Base-by-base conservation (phyloP, 164 flowering plant species). In the Kingdonia uniflora region DNA sequence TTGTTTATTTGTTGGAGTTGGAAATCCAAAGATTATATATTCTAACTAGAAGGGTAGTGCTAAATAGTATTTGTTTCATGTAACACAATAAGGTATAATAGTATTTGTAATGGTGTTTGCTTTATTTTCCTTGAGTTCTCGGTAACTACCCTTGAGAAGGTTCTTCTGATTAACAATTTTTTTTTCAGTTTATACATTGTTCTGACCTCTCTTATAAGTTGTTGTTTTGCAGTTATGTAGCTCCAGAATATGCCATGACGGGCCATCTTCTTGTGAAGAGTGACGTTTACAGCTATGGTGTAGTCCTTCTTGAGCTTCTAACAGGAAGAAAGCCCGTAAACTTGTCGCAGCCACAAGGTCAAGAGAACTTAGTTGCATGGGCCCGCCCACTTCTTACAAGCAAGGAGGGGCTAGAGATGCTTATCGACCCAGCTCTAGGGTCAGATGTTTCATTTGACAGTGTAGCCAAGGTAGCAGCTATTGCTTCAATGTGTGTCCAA, bases 181-280 rank as follows among this genome's bases (percentile, higher is more conserved):
- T n/a, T n/a, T 52, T 5, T 38, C 33, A 21, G 19, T 12, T 52
- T 13, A n/a, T 19, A 14, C 35, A 17, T 40, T 17, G 14, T 25
- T 41, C 40, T 15, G 6, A 0, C 11, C 19, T 10, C 10, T 1
- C 39, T 60, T 1, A 24, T 13, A 11, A 35, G 19, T 19, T 51
- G 11, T 56, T 56, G 12, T 39, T 39, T 52, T 12, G 26, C 54
- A 71, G 71, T 20, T 91, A 91, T 51, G 95, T 91, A 20, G 97
- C 97, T 46, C 97, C 97, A 17, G 97, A 91, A 64, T 91, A 91
- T 65, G 97, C 96, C 33, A 85, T 91, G 97, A 91, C 97, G 0
- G 97, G 97, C 6, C 97, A 91, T 75, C 92, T 91, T 65, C 95
- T 91, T 5, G 96, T 91, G 26, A 91, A 91, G 65, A 91, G 97